These are phyloP conservation scores for Corchorus olitorius DNA, from an alignment of 345 rosid species.

Conservation along the genomic window DNA sequence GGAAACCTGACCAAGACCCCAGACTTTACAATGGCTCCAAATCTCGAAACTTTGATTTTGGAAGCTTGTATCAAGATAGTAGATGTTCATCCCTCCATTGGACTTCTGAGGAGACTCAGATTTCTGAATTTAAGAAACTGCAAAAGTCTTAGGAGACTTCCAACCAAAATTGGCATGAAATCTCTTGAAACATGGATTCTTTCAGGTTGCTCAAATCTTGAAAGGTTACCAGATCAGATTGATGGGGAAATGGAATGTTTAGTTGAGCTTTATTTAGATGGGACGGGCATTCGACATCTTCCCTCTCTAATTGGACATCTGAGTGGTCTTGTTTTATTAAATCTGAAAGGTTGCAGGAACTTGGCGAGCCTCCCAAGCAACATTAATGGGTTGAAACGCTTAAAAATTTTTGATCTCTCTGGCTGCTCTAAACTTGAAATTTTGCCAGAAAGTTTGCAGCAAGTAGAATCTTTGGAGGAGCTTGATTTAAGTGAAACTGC, in stretches of 20 bases:
- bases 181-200: conserved; percentile 32
- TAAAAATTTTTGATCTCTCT: conserved; percentile 16
- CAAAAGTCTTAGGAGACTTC: conserved; percentile 25
- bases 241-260: conserved; percentile 29
- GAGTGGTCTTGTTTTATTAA: not conserved
- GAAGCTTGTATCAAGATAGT: conserved; percentile 26
- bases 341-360: conserved; percentile 25
- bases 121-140: conserved; percentile 26
- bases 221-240: conserved; percentile 28
- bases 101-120: conserved; percentile 26
- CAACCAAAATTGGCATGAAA: conserved; percentile 10
- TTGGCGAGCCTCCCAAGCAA: conserved; percentile 31
- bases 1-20: conserved; percentile 23
- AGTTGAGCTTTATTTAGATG: not conserved
- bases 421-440: not conserved
- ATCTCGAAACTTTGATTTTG: conserved; percentile 23
- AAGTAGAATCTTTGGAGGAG: not conserved
- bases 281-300: too few relatives aligned
- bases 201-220: conserved; percentile 32
- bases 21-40: conserved; percentile 31
- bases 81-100: conserved; percentile 32
- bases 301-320: too few relatives aligned
- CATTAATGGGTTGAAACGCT: conserved; percentile 26
- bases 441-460: not conserved
- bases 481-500: conserved; percentile 24